Percentiles rank a stretch among this genome's conserved stretches.
Conservation (phyloP, 1,284 basidiomycete genomes). For the Chalciporus sp. region DNA sequence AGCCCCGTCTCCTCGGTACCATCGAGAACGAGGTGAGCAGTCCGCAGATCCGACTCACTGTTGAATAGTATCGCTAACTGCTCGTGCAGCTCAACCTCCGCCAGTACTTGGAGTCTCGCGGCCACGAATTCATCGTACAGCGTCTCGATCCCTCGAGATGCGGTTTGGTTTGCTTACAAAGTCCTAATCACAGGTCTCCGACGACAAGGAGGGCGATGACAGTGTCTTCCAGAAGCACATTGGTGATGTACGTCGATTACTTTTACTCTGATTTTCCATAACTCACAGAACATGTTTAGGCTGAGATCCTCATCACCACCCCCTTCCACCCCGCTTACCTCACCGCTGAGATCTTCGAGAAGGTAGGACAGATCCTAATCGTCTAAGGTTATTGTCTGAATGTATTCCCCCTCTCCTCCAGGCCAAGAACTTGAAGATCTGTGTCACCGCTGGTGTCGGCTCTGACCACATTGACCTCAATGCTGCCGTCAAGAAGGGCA, state of each 20-base stretch:
- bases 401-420: background rate
- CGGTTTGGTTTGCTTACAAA: too few relatives aligned
- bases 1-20: constrained; percentile 56
- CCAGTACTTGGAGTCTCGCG: constrained; percentile 47
- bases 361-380: constrained; percentile 10
- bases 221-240: constrained; percentile 53
- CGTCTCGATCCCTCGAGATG: background rate
- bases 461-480: constrained; percentile 94
- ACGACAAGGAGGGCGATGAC: constrained; percentile 56
- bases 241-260: constrained; percentile 9
- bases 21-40: constrained; percentile 49
- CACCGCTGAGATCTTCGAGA: constrained; percentile 50
- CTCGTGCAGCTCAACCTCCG: constrained; percentile 41
- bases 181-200: constrained; percentile 39
- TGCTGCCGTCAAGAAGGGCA: constrained; percentile 79
- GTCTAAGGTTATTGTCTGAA: background rate
- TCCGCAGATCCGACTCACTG: background rate
- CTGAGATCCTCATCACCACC: constrained; percentile 49
- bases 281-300: too few relatives aligned
- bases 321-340: constrained; percentile 58
- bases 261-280: too few relatives aligned
- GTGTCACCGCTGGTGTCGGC: constrained; percentile 89
- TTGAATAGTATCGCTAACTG: too few relatives aligned
- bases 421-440: constrained; percentile 57
- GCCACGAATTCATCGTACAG: constrained; percentile 44